Conservation (phyloP, 441 rosid species). For the Arabidopsis hybrid region DNA sequence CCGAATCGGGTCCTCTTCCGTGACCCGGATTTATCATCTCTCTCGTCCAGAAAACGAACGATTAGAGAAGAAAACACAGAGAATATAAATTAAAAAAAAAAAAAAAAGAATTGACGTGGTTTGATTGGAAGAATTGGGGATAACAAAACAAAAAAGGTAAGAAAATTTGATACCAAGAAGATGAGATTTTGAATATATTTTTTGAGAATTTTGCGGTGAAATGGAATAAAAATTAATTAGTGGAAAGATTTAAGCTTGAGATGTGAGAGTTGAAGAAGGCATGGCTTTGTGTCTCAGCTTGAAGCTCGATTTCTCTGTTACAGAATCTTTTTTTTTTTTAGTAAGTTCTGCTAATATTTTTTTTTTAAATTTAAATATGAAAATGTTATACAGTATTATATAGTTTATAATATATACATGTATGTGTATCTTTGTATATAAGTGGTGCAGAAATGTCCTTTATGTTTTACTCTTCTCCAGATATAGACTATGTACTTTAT, state of each 20-base stretch:
- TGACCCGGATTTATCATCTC: constrained; percentile 61
- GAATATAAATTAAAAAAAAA: constrained; percentile 12
- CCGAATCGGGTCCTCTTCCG: constrained; percentile 62
- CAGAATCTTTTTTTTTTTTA: constrained; percentile 24
- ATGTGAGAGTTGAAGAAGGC: constrained; percentile 51
- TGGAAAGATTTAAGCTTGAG: constrained; percentile 30
- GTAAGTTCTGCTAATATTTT: constrained; percentile 1
- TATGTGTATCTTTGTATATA: constrained; percentile 17
- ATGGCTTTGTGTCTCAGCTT: constrained; percentile 41
- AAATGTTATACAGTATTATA: constrained; percentile 22
- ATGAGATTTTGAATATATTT: constrained; percentile 11
- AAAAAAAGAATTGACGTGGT: constrained; percentile 10
- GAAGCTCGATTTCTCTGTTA: constrained; percentile 58
- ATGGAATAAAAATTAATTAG: background rate
- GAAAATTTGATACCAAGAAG: constrained; percentile 46
- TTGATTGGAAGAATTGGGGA: constrained; percentile 44
- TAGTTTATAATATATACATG: constrained; percentile 13
- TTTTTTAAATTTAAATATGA: constrained; percentile 14
- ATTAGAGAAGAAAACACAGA: constrained; percentile 15
- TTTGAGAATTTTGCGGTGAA: constrained; percentile 16
- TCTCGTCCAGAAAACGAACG: constrained; percentile 30
- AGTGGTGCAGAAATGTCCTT: constrained; percentile 32
- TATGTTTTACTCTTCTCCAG: constrained; percentile 13
- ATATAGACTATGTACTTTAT: constrained; percentile 30
- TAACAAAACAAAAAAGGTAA: constrained; percentile 32